These are phyloP conservation scores for Umbelopsis vinacea DNA, from an alignment of 192 early-diverging fungal genomes.

Conservation along the genomic window DNA sequence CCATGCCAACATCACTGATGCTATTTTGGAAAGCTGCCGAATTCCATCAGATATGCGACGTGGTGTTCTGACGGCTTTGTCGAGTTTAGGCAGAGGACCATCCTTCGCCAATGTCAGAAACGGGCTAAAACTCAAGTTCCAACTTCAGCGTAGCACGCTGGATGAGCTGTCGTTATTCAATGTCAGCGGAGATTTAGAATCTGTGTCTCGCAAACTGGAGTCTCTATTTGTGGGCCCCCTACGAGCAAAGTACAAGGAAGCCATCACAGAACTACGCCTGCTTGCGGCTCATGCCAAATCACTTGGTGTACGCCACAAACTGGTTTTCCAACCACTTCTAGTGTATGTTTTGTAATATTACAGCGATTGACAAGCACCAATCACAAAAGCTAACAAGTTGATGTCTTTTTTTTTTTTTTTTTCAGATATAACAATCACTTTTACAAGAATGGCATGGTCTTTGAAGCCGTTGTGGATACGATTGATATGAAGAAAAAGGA, in stretches of 20 bases:
- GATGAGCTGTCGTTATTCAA: constrained; percentile 71
- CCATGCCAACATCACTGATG: constrained; percentile 73
- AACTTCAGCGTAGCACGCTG: constrained; percentile 61
- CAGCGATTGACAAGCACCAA: neutral
- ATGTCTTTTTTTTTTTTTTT: too few relatives aligned
- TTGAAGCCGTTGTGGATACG: constrained; percentile 55
- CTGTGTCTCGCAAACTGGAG: constrained; percentile 48
- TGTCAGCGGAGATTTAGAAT: constrained; percentile 57
- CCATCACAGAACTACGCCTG: constrained; percentile 40
- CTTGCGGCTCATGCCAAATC: constrained; percentile 47
- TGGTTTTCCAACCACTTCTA: constrained; percentile 55
- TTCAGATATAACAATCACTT: constrained; percentile 57
- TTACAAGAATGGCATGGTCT: constrained; percentile 62
- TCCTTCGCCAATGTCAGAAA: constrained; percentile 46
- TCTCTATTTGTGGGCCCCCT: constrained; percentile 43
- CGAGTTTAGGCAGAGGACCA: constrained; percentile 59
- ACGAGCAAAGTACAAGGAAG: constrained; percentile 48
- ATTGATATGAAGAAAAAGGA: constrained; percentile 54
- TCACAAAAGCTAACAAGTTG: neutral
- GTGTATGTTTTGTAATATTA: constrained; percentile 44
- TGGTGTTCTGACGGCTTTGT: constrained; percentile 59
- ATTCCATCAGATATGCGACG: constrained; percentile 63
- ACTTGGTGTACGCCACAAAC: constrained; percentile 54
- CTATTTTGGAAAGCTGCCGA: constrained; percentile 73
- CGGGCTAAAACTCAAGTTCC: constrained; percentile 62